phyloP scores from a whole-genome alignment of 257 asterid species.

The Nicotiana obtusifolia region DNA sequence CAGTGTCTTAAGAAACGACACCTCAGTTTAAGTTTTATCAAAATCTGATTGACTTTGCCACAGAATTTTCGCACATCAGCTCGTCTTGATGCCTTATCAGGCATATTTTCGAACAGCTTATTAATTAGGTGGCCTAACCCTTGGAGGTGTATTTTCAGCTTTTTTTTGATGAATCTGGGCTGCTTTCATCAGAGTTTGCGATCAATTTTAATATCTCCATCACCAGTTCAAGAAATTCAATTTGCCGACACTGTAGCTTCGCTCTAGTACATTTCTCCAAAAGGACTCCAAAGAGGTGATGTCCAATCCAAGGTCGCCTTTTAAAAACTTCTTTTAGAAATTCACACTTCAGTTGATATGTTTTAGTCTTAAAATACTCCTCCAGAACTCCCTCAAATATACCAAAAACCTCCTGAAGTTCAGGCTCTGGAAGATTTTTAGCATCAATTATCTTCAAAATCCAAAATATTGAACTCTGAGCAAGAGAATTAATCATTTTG shows the following conservation, averaged over 20 bases:
- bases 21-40: constrained; percentile 29
- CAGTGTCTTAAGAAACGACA: constrained; percentile 47
- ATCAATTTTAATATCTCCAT: constrained; percentile 47
- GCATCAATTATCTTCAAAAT: constrained; percentile 67
- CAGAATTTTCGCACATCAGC: constrained; percentile 84
- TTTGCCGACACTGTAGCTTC: constrained; percentile 60
- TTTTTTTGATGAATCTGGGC: background rate
- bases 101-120: constrained; percentile 63
- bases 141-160: constrained; percentile 46
- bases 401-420: constrained; percentile 45
- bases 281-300: constrained; percentile 50
- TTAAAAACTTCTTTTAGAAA: constrained; percentile 65
- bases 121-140: constrained; percentile 42
- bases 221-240: constrained; percentile 80
- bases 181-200: constrained; percentile 24
- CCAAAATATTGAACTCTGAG: constrained; percentile 80
- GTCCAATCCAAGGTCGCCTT: constrained; percentile 78
- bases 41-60: constrained; percentile 56
- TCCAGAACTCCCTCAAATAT: constrained; percentile 43
- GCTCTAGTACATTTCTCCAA: constrained; percentile 71
- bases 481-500: constrained; percentile 69
- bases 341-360: constrained; percentile 67
- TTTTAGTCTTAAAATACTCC: constrained; percentile 77
- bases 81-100: constrained; percentile 72
- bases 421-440: constrained; percentile 42